phyloP scores from a whole-genome alignment of 768 basidiomycete genomes.

The Tylopilus plumbeoviolaceoides region DNA sequence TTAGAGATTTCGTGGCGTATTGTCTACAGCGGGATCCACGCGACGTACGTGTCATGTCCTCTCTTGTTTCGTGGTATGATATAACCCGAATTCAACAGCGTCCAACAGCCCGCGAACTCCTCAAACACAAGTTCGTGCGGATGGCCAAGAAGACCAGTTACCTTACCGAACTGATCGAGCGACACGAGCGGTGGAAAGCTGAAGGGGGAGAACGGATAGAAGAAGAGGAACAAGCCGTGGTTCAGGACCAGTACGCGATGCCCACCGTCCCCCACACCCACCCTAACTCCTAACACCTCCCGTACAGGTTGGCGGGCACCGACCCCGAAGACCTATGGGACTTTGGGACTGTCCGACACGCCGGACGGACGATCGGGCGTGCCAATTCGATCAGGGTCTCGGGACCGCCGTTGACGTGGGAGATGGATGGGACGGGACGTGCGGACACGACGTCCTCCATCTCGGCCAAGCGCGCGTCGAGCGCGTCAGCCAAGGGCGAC shows the following conservation, averaged over 20 bases:
- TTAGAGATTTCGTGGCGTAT: constrained; percentile 89
- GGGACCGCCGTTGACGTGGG: constrained; percentile 75
- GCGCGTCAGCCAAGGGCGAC: constrained; percentile 55
- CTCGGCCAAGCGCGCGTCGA: constrained; percentile 27
- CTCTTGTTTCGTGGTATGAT: constrained; percentile 1
- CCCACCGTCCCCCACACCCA: neutral
- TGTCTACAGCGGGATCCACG: constrained; percentile 94
- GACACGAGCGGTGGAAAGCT: constrained; percentile 89
- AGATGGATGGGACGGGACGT: constrained; percentile 57
- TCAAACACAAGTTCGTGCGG: constrained; percentile 94
- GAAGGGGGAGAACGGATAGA: constrained; percentile 78
- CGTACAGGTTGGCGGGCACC: constrained; percentile 45
- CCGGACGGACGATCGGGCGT: constrained; percentile 66
- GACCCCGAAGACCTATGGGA: constrained; percentile 92
- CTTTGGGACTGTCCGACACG: constrained; percentile 91
- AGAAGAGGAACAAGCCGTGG: constrained; percentile 61
- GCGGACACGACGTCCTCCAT: constrained; percentile 35
- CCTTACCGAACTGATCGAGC: constrained; percentile 92
- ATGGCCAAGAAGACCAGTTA: constrained; percentile 95
- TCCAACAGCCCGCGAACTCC: constrained; percentile 88
- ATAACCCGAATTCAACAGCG: constrained; percentile 49
- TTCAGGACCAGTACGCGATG: constrained; percentile 58
- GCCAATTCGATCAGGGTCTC: constrained; percentile 52
- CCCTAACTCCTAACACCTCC: neutral
- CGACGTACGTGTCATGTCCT: constrained; percentile 51